Evolutionary conservation across 768 basidiomycete genomes (phyloP), one percentile per base, ranked within the genome.

Genomic region (Boletus insuetus): DNA sequence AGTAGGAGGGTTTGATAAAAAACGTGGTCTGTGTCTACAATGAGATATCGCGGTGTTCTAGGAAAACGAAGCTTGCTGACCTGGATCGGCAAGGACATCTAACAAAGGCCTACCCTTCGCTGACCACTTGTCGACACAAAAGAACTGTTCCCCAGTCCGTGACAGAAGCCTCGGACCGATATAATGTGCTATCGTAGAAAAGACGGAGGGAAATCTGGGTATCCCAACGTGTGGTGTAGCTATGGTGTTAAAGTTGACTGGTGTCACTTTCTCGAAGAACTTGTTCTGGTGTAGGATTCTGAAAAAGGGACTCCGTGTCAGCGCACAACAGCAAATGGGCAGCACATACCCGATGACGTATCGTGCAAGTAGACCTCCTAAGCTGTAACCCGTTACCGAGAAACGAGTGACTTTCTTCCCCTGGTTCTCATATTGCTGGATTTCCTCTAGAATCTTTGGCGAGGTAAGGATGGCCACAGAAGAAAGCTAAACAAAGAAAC

Each of bases 181-280:
- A 19, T 69, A 74, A 2, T 77, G 75, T 12, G 77, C 64, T 0
- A 90, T 45, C 1, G 73, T 72, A 1, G 86, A 87, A 40, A 85
- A 65, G 34, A 86, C 70, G 3, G 84, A 82, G 26, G 79, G 77
- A 58, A 86, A 86, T 63, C 75, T 74, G 5, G 83, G 84, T 8
- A 92, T 78, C 14, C 93, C 93, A 39, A 93, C 76, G 58, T 91
- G 87, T 2, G 93, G 93, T 0, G 92, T 91, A 39, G 92, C 89
- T 47, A 94, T 73, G 0, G 92, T 91, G 51, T 82, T 83, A 69
- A 94, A 95, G 68, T 91, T 92, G 51, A 89, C 79, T 1, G 92
- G 90, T 29, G 73, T 70, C 41, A 93, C 79, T 2, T 75, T 72
- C 3, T 85, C 76, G 64, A 95, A 95, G 74, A 94, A 91, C 8